Conservation (phyloP, 495 filamentous ascomycete genomes). For the Glonium stellatum region DNA sequence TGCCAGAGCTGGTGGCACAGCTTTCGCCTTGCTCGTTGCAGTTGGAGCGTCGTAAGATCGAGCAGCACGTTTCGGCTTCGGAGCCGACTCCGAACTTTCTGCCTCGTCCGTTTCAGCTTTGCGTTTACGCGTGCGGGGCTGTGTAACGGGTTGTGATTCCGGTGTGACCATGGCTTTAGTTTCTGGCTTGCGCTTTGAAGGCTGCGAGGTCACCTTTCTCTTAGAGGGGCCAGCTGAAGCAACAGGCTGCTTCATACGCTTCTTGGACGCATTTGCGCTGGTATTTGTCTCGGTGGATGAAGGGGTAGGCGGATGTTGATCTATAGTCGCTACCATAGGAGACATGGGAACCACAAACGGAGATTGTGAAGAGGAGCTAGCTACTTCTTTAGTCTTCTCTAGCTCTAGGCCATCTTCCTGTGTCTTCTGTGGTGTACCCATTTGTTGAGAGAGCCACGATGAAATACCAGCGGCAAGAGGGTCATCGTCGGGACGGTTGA, state of each 20-base stretch:
- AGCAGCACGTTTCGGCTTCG: constrained; percentile 18
- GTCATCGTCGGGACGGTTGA: constrained; percentile 21
- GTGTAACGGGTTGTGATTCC: not conserved
- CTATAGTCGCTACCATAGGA: not conserved
- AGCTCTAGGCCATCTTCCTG: constrained; percentile 18
- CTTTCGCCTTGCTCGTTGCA: constrained; percentile 15
- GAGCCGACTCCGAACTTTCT: constrained; percentile 3
- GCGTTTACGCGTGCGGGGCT: constrained; percentile 12
- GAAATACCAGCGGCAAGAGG: constrained; percentile 15
- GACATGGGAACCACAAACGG: constrained; percentile 1
- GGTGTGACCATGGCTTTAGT: constrained; percentile 4
- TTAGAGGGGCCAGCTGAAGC: not conserved
- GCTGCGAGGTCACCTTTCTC: not conserved
- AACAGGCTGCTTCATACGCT: not conserved
- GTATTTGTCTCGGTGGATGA: constrained; percentile 4
- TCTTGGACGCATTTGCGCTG: not conserved
- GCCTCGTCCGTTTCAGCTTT: constrained; percentile 9
- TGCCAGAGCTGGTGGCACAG: not conserved
- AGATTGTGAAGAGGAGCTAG: not conserved
- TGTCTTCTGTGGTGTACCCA: constrained; percentile 19
- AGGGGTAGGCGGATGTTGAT: constrained; percentile 3
- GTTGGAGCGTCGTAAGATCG: constrained; percentile 25
- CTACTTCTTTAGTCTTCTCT: not conserved
- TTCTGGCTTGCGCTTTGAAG: not conserved
- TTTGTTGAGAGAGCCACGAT: constrained; percentile 21